These are phyloP conservation scores for Arachnopeziza araneosa DNA, from an alignment of 2,329 filamentous ascomycete species.

Conservation along the genomic window DNA sequence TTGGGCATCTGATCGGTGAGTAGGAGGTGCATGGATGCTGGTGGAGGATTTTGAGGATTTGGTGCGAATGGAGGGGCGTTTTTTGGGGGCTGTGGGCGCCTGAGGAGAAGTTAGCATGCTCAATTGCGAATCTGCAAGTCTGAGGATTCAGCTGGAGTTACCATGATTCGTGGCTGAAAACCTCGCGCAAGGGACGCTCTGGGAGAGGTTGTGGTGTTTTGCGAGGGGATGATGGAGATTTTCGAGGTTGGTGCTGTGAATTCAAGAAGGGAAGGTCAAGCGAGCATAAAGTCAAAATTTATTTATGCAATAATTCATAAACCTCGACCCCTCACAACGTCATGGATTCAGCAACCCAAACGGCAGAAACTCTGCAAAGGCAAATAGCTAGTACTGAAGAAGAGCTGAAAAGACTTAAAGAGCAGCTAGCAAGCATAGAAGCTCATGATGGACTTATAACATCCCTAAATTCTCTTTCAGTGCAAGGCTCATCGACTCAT, in stretches of 20 bases:
- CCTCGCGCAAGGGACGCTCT: neutral
- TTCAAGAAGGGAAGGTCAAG: conserved; percentile 7
- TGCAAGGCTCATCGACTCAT: conserved; percentile 1
- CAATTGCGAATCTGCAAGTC: conserved; percentile 9
- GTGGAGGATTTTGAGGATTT: conserved; percentile 45
- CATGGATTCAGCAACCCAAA: conserved; percentile 35
- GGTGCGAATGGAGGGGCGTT: conserved; percentile 51
- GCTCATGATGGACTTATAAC: neutral
- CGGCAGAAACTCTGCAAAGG: conserved; percentile 36
- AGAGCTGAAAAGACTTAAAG: conserved; percentile 41
- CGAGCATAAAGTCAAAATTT: conserved; percentile 4
- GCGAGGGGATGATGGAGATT: neutral
- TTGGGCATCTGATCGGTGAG: conserved; percentile 32
- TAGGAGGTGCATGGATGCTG: conserved; percentile 33
- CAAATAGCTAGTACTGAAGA: conserved; percentile 45
- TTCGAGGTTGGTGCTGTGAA: neutral
- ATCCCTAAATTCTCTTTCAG: neutral
- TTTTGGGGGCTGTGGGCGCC: conserved; percentile 42
- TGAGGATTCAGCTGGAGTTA: neutral
- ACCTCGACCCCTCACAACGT: conserved; percentile 3
- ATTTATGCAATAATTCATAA: conserved; percentile 11
- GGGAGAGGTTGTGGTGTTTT: neutral
- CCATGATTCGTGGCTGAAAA: conserved; percentile 13
- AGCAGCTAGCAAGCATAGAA: conserved; percentile 36
- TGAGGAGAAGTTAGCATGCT: conserved; percentile 25